These are phyloP conservation scores for Atkinsonella hypoxylon DNA, from an alignment of 2,329 filamentous ascomycete genomes.

Conservation along the genomic window DNA sequence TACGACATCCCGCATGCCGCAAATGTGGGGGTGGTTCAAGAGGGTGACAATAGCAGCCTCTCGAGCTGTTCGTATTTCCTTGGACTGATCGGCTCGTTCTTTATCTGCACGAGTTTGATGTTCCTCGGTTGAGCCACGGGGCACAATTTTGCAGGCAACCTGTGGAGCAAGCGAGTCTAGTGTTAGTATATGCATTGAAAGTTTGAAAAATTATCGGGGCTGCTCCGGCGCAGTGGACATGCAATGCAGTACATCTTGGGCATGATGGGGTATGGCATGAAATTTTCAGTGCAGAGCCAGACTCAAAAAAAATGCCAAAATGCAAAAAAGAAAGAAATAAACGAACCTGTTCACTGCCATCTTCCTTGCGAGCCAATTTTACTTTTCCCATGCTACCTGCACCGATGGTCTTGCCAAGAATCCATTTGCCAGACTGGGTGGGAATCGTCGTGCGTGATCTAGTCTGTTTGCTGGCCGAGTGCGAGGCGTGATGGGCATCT, in stretches of 20 bases:
- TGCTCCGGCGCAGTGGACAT: background rate
- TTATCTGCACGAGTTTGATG: slow-evolving; percentile 59
- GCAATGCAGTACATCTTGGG: background rate
- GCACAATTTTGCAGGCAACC: slow-evolving; percentile 97
- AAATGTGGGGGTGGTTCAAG: slow-evolving; percentile 89
- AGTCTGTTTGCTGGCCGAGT: slow-evolving; percentile 35
- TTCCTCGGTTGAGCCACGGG: slow-evolving; percentile 79
- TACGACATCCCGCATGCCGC: slow-evolving; percentile 87
- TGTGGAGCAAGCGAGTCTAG: background rate
- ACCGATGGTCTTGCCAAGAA: slow-evolving; percentile 91
- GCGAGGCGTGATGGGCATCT: slow-evolving; percentile 23
- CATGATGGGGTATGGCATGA: background rate
- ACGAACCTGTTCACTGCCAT: slow-evolving; percentile 79
- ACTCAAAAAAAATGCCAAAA: background rate
- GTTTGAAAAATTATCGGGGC: background rate
- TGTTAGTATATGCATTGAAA: background rate
- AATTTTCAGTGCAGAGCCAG: background rate
- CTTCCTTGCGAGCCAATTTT: slow-evolving; percentile 82
- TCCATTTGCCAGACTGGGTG: slow-evolving; percentile 84
- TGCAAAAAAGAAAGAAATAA: background rate
- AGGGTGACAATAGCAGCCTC: slow-evolving; percentile 95
- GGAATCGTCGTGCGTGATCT: slow-evolving; percentile 72
- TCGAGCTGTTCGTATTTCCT: slow-evolving; percentile 87
- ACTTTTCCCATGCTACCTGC: slow-evolving; percentile 99
- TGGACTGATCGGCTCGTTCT: slow-evolving; percentile 87